Evolutionary conservation across 106 monocot genomes (phyloP), one percentile per base, ranked within the genome.

Genomic region (Triglochin maritima): DNA sequence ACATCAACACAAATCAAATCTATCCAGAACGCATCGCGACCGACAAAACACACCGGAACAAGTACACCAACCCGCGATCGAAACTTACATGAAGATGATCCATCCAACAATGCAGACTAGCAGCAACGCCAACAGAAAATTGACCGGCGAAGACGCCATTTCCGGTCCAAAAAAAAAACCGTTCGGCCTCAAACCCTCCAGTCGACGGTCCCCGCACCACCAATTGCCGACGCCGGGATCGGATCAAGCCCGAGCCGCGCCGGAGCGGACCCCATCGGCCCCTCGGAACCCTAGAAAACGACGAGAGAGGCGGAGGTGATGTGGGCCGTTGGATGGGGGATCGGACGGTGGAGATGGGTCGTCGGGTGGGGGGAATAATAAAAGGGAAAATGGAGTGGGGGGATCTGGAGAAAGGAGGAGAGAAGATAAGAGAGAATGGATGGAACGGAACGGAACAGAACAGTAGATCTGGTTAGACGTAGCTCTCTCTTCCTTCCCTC

Each of bases 61-160:
- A 3, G 5, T 14, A 15, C 8, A 49, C 17, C 49, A 9, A 64
- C 0, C 7, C 15, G 29, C 29, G 29, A 29, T 29, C 29, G 29
- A 0, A 29, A 29, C 56, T 68, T 68, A 68, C 68, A 68, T 68
- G 56, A 68, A 68, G 52, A 68, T 17, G 68, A 68, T 56, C 68
- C 68, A 68, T 68, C 68, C 68, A 3, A 56, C 56, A 44, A 68
- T 68, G 68, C 68, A 68, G n/a, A 68, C 54, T 44, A 56, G 41
- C 42, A 68, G 68, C 44, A 68, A 56, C 42, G 44, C 44, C 4
- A 68, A 6, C 41, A 68, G 56, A 17, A 68, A 14, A n/a, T 56
- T 54, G 14, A 68, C 68, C 9, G 68, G 68, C 4, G 68, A 68
- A 8, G 68, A 68, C 56, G 68, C 68, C 68, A 68, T 68, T 50